A percentile compares a stretch with the other conserved stretches of the same genome.
phyloP scores from a whole-genome alignment of 139 green algal species.

The Closterium sp. region DNA sequence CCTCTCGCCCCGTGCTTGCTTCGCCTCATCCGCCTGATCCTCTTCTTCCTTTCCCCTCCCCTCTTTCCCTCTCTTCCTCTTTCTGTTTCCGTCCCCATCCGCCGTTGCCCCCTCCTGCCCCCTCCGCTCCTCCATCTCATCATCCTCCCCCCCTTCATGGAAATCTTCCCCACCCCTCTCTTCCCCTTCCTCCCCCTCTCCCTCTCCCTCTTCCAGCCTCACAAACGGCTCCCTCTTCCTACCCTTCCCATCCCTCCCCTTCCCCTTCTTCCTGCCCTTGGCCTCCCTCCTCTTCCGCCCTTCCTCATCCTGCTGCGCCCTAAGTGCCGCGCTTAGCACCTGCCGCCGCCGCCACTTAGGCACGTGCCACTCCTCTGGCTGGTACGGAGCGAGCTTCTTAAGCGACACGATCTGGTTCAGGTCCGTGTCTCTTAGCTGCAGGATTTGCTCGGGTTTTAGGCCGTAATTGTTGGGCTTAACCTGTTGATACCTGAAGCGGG shows the following conservation, averaged over 20 bases:
- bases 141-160: background rate
- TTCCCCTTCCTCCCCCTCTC: background rate
- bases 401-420: slow-evolving; percentile 79
- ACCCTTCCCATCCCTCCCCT: background rate
- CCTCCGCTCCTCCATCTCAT: background rate
- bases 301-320: slow-evolving; percentile 14
- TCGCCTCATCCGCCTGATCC: background rate
- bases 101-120: background rate
- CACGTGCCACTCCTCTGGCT: slow-evolving; percentile 33
- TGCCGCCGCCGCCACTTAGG: slow-evolving; percentile 1
- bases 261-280: background rate
- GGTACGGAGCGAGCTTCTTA: slow-evolving; percentile 83
- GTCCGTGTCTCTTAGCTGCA: slow-evolving; percentile 75
- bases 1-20: no score
- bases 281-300: background rate
- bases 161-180: background rate
- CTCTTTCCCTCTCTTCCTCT: background rate
- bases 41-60: background rate
- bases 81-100: background rate
- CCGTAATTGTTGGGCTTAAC: slow-evolving; percentile 76
- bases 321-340: slow-evolving; percentile 16
- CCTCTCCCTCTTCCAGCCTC: background rate
- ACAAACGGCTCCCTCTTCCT: background rate
- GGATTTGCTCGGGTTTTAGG: slow-evolving; percentile 74
- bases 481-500: slow-evolving; percentile 48